These are phyloP conservation scores for Thalassiosira oceanica DNA, from an alignment of 352 stramenopile genomes.

Conservation along the genomic window DNA sequence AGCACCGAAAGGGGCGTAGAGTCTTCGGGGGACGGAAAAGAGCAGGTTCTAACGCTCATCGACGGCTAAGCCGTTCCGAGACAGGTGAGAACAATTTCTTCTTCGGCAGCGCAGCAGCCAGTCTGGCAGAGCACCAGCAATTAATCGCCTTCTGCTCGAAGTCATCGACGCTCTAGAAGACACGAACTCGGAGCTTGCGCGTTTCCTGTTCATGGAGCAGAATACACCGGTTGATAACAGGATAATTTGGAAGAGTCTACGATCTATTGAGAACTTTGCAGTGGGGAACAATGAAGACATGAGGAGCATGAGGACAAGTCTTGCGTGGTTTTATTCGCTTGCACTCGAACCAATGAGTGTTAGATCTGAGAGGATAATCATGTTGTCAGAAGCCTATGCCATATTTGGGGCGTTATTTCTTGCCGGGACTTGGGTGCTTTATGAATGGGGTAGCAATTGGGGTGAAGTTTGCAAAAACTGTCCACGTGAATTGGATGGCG, in stretches of 20 bases:
- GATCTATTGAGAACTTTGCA: neutral
- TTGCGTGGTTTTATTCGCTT: conserved; percentile 13
- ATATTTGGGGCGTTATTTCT: conserved; percentile 16
- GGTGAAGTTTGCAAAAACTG: neutral
- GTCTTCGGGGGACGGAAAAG: too few relatives aligned
- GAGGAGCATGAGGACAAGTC: neutral
- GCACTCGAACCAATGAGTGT: conserved; percentile 9
- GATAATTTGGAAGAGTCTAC: neutral
- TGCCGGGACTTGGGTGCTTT: conserved; percentile 9
- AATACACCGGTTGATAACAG: conserved; percentile 1
- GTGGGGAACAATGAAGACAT: neutral
- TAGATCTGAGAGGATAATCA: conserved; percentile 15
- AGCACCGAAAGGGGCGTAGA: too few relatives aligned
- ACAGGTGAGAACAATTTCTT: too few relatives aligned
- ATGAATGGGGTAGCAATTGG: conserved; percentile 3
- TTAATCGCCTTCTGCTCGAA: too few relatives aligned
- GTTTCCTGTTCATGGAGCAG: conserved; percentile 4
- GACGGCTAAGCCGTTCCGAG: too few relatives aligned
- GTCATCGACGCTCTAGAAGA: conserved; percentile 4
- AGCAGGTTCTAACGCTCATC: too few relatives aligned
- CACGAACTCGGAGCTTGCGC: conserved; percentile 12
- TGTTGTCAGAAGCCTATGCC: conserved; percentile 11
- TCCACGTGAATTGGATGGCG: neutral
- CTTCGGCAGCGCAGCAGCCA: too few relatives aligned
- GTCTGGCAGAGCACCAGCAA: too few relatives aligned